A percentile compares a stretch with the other conserved stretches of the same genome.
These are phyloP conservation scores for Dalbergia oliveri DNA, from an alignment of 306 rosid species.

Conservation along the genomic window DNA sequence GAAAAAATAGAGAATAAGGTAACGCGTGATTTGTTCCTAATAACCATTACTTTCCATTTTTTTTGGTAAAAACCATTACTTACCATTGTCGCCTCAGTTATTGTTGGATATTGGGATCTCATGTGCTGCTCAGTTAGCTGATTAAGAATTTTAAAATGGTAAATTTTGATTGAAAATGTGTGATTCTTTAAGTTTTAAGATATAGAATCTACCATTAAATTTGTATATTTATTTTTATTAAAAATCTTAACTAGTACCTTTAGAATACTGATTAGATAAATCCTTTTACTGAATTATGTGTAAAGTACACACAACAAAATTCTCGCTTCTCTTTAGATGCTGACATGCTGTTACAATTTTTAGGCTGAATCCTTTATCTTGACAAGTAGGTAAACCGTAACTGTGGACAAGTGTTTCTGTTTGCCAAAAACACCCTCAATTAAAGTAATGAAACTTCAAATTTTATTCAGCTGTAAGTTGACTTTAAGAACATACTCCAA, in stretches of 20 bases:
- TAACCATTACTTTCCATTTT: not conserved
- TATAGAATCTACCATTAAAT: no score
- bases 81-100: not conserved
- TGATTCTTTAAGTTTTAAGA: no score
- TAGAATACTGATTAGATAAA: no score
- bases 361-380: no score
- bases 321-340: no score
- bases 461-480: not conserved
- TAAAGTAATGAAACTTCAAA: not conserved
- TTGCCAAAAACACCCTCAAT: not conserved
- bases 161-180: no score
- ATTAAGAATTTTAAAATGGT: not conserved
- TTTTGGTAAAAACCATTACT: no score
- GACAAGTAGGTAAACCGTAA: not conserved
- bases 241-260: no score
- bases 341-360: no score
- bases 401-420: not conserved
- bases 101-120: not conserved
- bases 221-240: no score
- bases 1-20: no score
- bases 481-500: not conserved
- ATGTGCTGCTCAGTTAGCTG: not conserved
- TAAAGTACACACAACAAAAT: no score
- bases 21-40: not conserved
- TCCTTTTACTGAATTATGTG: not conserved